Conservation (phyloP, 78 protist genomes). For the Speleostelium caveatum region DNA sequence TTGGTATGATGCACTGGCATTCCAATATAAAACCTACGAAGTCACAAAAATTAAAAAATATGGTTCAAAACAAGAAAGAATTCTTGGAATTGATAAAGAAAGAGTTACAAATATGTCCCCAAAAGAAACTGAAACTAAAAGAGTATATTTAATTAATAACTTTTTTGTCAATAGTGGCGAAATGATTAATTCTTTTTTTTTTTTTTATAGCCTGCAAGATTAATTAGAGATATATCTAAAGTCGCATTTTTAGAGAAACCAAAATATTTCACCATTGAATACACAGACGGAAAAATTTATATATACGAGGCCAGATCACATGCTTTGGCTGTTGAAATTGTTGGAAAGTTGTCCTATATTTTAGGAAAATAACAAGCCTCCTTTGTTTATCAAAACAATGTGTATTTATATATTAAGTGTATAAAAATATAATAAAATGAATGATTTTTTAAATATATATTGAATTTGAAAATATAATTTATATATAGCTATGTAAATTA, state of each 20-base stretch:
- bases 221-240: slow-evolving; percentile 66
- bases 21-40: slow-evolving; percentile 60
- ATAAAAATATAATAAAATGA: too few relatives aligned
- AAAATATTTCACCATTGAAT: slow-evolving; percentile 64
- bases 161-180: too few relatives aligned
- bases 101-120: slow-evolving; percentile 69
- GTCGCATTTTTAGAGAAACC: slow-evolving; percentile 60
- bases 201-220: slow-evolving; percentile 62
- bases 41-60: slow-evolving; percentile 53
- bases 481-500: too few relatives aligned
- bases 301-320: slow-evolving; percentile 62
- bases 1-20: slow-evolving; percentile 69
- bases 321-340: slow-evolving; percentile 43
- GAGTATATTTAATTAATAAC: slow-evolving; percentile 34
- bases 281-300: slow-evolving; percentile 64
- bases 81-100: slow-evolving; percentile 62
- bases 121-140: slow-evolving; percentile 71
- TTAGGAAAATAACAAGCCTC: slow-evolving; percentile 39
- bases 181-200: not conserved
- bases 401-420: too few relatives aligned
- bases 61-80: slow-evolving; percentile 77
- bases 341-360: slow-evolving; percentile 59
- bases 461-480: too few relatives aligned
- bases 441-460: too few relatives aligned
- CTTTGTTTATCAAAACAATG: too few relatives aligned